Evolutionary conservation across 2,329 filamentous ascomycete species (phyloP).

Genomic region (Plenodomus lindquistii): DNA sequence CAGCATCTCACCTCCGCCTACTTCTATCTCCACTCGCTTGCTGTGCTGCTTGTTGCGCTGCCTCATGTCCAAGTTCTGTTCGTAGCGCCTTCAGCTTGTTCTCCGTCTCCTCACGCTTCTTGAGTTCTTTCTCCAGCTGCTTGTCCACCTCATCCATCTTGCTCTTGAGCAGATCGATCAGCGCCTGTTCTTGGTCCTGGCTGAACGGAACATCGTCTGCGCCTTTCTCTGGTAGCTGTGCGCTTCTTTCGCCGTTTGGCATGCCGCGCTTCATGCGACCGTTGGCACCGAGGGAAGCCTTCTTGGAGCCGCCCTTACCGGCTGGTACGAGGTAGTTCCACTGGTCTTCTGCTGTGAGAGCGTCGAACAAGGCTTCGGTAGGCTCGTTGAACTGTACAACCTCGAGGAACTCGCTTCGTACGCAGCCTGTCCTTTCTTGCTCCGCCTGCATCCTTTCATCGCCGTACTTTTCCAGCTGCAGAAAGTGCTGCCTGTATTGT

Average conservation of each 20-base stretch:
- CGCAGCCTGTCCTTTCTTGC: slow-evolving; percentile 56
- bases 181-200: slow-evolving; percentile 40
- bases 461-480: slow-evolving; percentile 89
- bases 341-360: slow-evolving; percentile 74
- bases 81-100: slow-evolving; percentile 35
- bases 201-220: slow-evolving; percentile 40
- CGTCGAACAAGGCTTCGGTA: slow-evolving; percentile 86
- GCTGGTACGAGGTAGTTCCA: slow-evolving; percentile 50
- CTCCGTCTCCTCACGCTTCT: slow-evolving; percentile 36
- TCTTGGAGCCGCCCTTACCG: slow-evolving; percentile 50
- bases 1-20: slow-evolving; percentile 34
- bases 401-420: slow-evolving; percentile 83
- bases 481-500: slow-evolving; percentile 90
- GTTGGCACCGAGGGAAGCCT: slow-evolving; percentile 36
- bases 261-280: slow-evolving; percentile 40
- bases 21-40: slow-evolving; percentile 44
- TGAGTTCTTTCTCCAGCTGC: slow-evolving; percentile 35
- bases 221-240: slow-evolving; percentile 41
- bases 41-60: slow-evolving; percentile 43
- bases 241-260: slow-evolving; percentile 42
- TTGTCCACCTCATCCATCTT: slow-evolving; percentile 41
- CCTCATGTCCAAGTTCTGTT: slow-evolving; percentile 40
- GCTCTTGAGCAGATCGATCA: slow-evolving; percentile 33
- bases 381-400: slow-evolving; percentile 98
- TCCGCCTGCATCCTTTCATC: slow-evolving; percentile 67